phyloP scores from a whole-genome alignment of 169 alveolate species.

The Eimeria acervulina region DNA sequence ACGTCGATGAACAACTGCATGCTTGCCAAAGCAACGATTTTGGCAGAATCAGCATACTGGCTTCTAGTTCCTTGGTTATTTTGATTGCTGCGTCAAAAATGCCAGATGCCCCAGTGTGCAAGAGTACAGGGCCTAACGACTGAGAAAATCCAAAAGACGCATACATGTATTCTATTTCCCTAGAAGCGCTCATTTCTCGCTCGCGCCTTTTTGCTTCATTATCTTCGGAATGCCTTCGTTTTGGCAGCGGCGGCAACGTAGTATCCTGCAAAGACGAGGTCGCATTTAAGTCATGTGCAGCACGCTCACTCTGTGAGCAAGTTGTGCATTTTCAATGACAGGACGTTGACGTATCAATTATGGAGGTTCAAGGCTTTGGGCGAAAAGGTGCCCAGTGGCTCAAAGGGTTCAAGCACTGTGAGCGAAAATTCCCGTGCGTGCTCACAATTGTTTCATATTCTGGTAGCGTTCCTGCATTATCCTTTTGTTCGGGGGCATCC shows the following conservation, averaged over 20 bases:
- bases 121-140: neutral
- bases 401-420: neutral
- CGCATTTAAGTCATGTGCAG: neutral
- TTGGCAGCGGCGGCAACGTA: conserved; percentile 34
- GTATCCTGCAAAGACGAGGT: conserved; percentile 6
- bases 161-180: conserved; percentile 49
- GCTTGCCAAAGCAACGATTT: neutral
- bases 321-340: neutral
- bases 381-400: neutral
- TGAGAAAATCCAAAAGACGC: neutral
- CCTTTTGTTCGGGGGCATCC: conserved; percentile 9
- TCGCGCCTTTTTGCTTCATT: conserved; percentile 10
- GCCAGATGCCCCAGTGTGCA: neutral
- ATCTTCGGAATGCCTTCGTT: neutral
- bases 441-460: conserved; percentile 61
- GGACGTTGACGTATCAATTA: neutral
- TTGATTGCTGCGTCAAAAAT: neutral
- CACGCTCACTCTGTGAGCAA: neutral
- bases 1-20: neutral
- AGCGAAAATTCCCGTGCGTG: neutral
- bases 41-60: neutral
- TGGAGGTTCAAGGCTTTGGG: neutral
- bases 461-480: neutral
- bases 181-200: neutral
- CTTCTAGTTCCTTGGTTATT: too few relatives aligned